A percentile compares a stretch with the other conserved stretches of the same genome.
These are phyloP conservation scores for Trichosporon sp. DNA, from an alignment of 1,284 basidiomycete species.

Conservation along the genomic window DNA sequence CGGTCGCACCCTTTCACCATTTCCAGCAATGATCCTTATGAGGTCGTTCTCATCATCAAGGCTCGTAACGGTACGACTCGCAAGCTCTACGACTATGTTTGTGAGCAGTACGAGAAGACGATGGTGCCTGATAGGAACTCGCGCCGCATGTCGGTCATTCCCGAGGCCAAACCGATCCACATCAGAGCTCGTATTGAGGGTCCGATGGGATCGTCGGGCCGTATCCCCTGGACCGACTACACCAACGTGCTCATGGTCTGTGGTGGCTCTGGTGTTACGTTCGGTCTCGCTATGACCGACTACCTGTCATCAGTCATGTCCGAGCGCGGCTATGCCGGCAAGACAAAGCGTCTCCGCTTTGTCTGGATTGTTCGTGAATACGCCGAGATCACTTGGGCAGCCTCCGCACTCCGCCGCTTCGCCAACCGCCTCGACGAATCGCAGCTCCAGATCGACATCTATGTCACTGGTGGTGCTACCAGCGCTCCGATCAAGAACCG, in stretches of 20 bases:
- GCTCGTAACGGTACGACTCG: constrained; percentile 70
- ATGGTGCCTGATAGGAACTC: background rate
- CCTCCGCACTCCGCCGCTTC: constrained; percentile 63
- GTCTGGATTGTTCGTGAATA: constrained; percentile 81
- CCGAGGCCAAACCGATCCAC: constrained; percentile 25
- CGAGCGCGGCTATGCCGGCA: constrained; percentile 35
- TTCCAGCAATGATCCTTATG: constrained; percentile 60
- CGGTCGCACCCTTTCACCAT: constrained; percentile 79
- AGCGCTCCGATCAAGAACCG: background rate
- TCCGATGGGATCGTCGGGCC: constrained; percentile 66
- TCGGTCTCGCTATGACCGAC: constrained; percentile 67
- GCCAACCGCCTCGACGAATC: constrained; percentile 55
- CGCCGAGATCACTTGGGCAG: constrained; percentile 76
- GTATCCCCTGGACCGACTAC: constrained; percentile 62
- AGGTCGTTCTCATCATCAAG: constrained; percentile 68
- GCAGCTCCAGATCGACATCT: constrained; percentile 69
- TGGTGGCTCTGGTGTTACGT: constrained; percentile 75
- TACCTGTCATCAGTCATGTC: constrained; percentile 61
- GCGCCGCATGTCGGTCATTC: constrained; percentile 9
- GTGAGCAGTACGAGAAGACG: constrained; percentile 1
- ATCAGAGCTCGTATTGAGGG: constrained; percentile 68
- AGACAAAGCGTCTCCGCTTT: constrained; percentile 63
- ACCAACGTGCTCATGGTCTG: constrained; percentile 64
- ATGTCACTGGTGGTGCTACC: constrained; percentile 58
- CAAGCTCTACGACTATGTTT: constrained; percentile 60